These are phyloP conservation scores for Huntiella bhutanensis DNA, from an alignment of 2,329 filamentous ascomycete genomes.

Conservation along the genomic window DNA sequence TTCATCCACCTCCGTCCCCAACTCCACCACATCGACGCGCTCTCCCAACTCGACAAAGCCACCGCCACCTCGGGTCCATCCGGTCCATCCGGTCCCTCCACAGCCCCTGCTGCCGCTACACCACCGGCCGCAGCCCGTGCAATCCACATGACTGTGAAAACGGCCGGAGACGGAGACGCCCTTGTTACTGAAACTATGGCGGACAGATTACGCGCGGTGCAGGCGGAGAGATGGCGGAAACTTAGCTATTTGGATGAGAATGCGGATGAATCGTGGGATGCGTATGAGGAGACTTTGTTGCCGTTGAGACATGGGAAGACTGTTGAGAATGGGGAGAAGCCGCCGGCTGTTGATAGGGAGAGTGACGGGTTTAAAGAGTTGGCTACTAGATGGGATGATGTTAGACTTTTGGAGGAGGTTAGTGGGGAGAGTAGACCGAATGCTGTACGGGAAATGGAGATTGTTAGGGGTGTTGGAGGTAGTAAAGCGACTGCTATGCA, in stretches of 20 bases:
- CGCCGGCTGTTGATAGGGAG: constrained; percentile 7
- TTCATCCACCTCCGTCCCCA: constrained; percentile 81
- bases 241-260: constrained; percentile 72
- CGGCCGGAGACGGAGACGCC: constrained; percentile 46
- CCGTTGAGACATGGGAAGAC: constrained; percentile 11
- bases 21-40: constrained; percentile 79
- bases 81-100: constrained; percentile 16
- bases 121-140: constrained; percentile 37
- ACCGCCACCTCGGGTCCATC: constrained; percentile 21
- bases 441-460: constrained; percentile 2
- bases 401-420: constrained; percentile 9
- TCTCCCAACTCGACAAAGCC: constrained; percentile 47
- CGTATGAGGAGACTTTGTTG: constrained; percentile 53
- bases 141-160: constrained; percentile 76
- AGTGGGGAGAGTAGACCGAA: constrained; percentile 9
- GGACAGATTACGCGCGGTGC: constrained; percentile 55
- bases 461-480: background rate
- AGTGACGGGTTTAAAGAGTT: constrained; percentile 7
- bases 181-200: constrained; percentile 53
- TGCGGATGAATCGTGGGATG: constrained; percentile 52
- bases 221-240: constrained; percentile 64
- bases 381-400: constrained; percentile 8
- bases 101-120: constrained; percentile 8
- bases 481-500: constrained; percentile 4
- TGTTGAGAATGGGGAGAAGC: constrained; percentile 10